Evolutionary conservation across 257 asterid species (phyloP).

Genomic region (Hygrophila difformis): DNA sequence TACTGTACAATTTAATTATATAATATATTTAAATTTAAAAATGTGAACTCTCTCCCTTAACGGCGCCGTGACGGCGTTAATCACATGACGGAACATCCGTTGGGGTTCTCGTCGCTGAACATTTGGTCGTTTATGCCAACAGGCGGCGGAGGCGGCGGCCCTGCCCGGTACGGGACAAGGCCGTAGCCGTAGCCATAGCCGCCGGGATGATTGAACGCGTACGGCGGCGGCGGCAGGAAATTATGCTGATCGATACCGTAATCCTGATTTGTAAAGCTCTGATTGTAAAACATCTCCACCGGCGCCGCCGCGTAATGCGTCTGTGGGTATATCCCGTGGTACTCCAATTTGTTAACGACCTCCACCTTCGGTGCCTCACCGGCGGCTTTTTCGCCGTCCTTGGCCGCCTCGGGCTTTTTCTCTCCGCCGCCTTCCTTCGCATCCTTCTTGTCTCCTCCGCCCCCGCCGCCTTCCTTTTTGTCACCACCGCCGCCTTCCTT

Average conservation of each 20-base stretch:
- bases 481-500: conserved; percentile 9
- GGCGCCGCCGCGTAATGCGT: conserved; percentile 28
- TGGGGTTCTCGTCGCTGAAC: conserved; percentile 91
- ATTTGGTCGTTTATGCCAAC: conserved; percentile 32
- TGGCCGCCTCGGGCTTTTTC: conserved; percentile 9
- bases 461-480: conserved; percentile 12
- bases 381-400: conserved; percentile 4
- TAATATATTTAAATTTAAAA: too few species aligned
- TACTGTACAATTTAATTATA: too few species aligned
- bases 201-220: too few species aligned
- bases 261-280: conserved; percentile 42
- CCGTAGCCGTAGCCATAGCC: conserved; percentile 19
- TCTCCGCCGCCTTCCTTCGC: conserved; percentile 8
- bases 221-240: neutral
- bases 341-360: conserved; percentile 50
- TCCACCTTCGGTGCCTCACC: conserved; percentile 35
- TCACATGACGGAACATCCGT: conserved; percentile 82
- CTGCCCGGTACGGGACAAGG: conserved; percentile 34
- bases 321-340: conserved; percentile 30
- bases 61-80: conserved; percentile 17
- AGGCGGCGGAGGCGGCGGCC: conserved; percentile 52
- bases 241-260: conserved; percentile 26
- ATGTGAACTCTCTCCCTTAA: conserved; percentile 10
- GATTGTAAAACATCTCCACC: conserved; percentile 44
- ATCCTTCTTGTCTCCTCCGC: conserved; percentile 16